A percentile compares a stretch with the other conserved stretches of the same genome.
phyloP scores from a whole-genome alignment of 208 protist species.

The Cochliopodium minus region DNA sequence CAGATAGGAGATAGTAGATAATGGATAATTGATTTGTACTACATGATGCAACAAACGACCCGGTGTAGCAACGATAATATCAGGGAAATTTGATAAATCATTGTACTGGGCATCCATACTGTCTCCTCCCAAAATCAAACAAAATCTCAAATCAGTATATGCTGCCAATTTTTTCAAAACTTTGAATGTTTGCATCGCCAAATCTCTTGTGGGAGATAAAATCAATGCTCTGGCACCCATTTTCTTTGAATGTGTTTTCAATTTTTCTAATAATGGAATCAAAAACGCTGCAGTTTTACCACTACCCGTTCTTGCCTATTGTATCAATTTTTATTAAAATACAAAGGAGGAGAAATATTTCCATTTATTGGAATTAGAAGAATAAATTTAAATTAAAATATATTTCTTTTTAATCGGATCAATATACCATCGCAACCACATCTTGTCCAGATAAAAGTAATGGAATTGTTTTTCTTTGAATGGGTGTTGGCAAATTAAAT shows the following conservation, averaged over 20 bases:
- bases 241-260: constrained; percentile 62
- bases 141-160: constrained; percentile 68
- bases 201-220: constrained; percentile 91
- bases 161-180: constrained; percentile 69
- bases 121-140: constrained; percentile 84
- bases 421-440: constrained; percentile 75
- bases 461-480: constrained; percentile 57
- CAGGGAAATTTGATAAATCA: constrained; percentile 78
- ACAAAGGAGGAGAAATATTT: no score
- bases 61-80: constrained; percentile 95
- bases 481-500: constrained; percentile 64
- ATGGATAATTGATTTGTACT: constrained; percentile 69
- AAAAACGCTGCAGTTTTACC: constrained; percentile 96
- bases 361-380: no score
- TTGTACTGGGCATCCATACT: constrained; percentile 90
- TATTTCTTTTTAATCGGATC: no score
- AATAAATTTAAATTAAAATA: no score
- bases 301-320: constrained; percentile 93
- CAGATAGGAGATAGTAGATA: constrained; percentile 69
- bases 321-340: no score
- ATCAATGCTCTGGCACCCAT: constrained; percentile 85
- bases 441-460: constrained; percentile 39
- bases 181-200: constrained; percentile 89
- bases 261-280: constrained; percentile 82
- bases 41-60: constrained; percentile 91